Conservation (phyloP, 495 filamentous ascomycete genomes). For the Neurospora sublineolata region DNA sequence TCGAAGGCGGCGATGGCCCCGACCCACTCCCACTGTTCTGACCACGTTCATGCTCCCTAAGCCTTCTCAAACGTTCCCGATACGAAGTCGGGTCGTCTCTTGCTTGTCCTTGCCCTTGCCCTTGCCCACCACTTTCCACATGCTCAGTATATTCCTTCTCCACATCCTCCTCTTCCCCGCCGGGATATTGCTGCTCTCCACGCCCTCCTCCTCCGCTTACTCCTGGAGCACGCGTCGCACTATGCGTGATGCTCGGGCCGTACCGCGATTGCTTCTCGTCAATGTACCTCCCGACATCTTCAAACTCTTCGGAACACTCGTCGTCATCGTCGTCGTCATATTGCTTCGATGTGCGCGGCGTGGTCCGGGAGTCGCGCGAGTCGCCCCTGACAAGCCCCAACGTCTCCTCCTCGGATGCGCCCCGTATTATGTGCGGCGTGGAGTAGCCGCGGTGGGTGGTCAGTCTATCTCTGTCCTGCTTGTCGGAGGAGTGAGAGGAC, state of each 20-base stretch:
- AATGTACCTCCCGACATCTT: constrained; percentile 14
- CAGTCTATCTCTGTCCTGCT: constrained; percentile 33
- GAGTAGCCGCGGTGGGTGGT: constrained; percentile 28
- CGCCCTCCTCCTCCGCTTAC: background rate
- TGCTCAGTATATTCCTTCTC: background rate
- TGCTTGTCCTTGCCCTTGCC: background rate
- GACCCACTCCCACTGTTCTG: background rate
- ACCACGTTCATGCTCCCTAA: background rate
- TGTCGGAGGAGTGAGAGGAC: constrained; percentile 14
- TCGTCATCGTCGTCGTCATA: constrained; percentile 21
- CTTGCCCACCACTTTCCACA: background rate
- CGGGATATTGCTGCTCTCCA: background rate
- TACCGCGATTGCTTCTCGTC: constrained; percentile 29
- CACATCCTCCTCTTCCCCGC: background rate
- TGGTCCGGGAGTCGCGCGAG: constrained; percentile 34
- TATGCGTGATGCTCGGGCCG: constrained; percentile 30
- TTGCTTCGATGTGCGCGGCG: constrained; percentile 29
- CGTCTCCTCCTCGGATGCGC: constrained; percentile 76
- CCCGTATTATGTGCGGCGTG: constrained; percentile 30
- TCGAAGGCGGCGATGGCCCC: background rate
- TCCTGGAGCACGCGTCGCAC: constrained; percentile 3
- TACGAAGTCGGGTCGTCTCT: background rate
- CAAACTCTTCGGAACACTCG: constrained; percentile 18
- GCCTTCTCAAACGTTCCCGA: background rate
- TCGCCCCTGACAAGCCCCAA: constrained; percentile 80